A percentile compares a stretch with the other conserved stretches of the same genome.
These are phyloP conservation scores for Penstemon barbatus DNA, from an alignment of 257 asterid genomes.

Conservation along the genomic window DNA sequence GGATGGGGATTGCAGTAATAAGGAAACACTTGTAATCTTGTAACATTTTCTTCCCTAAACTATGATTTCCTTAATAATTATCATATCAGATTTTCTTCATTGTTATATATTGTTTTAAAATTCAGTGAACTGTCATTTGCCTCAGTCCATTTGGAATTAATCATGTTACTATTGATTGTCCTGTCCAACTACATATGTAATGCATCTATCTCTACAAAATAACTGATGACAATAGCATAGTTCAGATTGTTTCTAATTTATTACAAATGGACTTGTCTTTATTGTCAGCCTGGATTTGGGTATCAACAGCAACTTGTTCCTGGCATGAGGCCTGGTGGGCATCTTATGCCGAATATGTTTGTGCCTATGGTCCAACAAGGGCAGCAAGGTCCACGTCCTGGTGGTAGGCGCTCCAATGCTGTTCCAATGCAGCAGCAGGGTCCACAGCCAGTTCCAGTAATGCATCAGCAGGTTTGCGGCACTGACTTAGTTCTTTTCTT, in stretches of 20 bases:
- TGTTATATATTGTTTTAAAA: too few relatives aligned
- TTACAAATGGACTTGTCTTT: background rate
- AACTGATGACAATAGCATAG: too few relatives aligned
- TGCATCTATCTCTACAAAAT: too few relatives aligned
- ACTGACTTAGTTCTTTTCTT: background rate
- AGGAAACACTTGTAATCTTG: too few relatives aligned
- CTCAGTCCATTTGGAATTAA: too few relatives aligned
- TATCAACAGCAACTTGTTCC: constrained; percentile 64
- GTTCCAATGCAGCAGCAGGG: constrained; percentile 37
- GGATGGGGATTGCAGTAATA: too few relatives aligned
- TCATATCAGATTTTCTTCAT: too few relatives aligned
- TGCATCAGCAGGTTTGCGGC: constrained; percentile 57
- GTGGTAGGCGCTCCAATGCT: constrained; percentile 42
- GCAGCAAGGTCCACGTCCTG: constrained; percentile 49
- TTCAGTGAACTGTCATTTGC: too few relatives aligned
- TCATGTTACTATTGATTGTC: too few relatives aligned
- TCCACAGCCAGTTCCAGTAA: constrained; percentile 42
- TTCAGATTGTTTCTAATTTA: background rate
- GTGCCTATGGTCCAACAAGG: constrained; percentile 51
- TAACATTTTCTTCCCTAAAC: too few relatives aligned
- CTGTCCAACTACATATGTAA: too few relatives aligned
- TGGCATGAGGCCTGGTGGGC: constrained; percentile 48
- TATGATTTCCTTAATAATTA: too few relatives aligned
- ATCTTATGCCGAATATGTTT: constrained; percentile 46
- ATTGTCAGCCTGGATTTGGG: constrained; percentile 52